Evolutionary conservation across 768 basidiomycete genomes (phyloP).

Genomic region (Suillus luteus): DNA sequence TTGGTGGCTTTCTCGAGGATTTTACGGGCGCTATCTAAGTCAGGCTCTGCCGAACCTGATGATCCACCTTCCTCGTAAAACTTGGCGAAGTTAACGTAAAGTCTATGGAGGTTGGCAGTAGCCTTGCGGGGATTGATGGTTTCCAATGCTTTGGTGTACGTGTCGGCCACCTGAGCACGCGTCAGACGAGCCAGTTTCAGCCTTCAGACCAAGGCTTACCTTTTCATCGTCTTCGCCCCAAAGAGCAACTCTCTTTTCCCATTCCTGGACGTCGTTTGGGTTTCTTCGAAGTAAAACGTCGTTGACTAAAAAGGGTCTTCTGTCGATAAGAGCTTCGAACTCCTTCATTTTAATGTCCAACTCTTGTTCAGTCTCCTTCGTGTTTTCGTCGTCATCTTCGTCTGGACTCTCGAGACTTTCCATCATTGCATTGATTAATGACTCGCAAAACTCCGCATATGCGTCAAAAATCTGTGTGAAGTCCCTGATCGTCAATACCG

Average conservation of each 20-base stretch:
- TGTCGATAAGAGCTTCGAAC: constrained; percentile 93
- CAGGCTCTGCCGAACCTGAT: constrained; percentile 73
- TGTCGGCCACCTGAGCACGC: constrained; percentile 75
- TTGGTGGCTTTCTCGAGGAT: constrained; percentile 92
- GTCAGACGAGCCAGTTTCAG: constrained; percentile 7
- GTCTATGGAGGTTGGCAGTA: constrained; percentile 83
- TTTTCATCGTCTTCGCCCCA: constrained; percentile 94
- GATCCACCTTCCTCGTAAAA: constrained; percentile 97
- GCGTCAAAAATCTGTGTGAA: constrained; percentile 98
- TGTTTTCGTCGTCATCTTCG: constrained; percentile 71
- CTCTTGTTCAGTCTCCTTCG: constrained; percentile 77
- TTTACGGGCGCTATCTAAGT: constrained; percentile 85
- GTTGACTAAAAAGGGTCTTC: constrained; percentile 94
- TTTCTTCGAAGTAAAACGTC: constrained; percentile 92
- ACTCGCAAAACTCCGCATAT: constrained; percentile 92
- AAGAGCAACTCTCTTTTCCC: constrained; percentile 96
- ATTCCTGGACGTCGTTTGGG: constrained; percentile 97
- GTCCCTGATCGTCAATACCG: constrained; percentile 90
- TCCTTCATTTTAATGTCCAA: constrained; percentile 87
- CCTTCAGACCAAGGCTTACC: constrained; percentile 42
- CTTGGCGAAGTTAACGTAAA: constrained; percentile 95
- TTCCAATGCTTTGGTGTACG: constrained; percentile 86
- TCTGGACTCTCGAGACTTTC: constrained; percentile 76
- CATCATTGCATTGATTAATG: constrained; percentile 89
- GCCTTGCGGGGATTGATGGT: constrained; percentile 88